Base-by-base conservation (phyloP, 2,329 filamentous ascomycete genomes). In the Magnaporthiopsis rhizophila region DNA sequence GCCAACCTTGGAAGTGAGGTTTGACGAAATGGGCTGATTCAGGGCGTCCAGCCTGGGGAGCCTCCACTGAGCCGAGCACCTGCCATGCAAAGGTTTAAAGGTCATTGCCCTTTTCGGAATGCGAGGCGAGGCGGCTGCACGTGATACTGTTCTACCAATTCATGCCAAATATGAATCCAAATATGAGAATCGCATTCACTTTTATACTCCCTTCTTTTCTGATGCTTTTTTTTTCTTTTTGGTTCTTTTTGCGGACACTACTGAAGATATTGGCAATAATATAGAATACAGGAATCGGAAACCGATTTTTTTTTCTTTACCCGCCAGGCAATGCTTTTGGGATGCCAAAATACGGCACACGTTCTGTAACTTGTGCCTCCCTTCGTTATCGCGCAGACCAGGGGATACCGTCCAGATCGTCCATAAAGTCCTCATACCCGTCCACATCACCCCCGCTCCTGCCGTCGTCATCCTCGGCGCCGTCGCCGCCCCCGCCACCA, bases 341-440 rank as follows among this genome's bases (percentile, higher is more conserved):
- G 18, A 53, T 21, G 56, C 28, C 56, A 28, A 26, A 58, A 58
- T 58, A n/a, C 9, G 56, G n/a, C 24, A 7, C 9, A 28, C 57
- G 13, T 15, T 15, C 28, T 28, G 57, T 6, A 3, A 24, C 24
- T 8, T 15, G 26, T 3, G 11, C 24, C 12, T 32, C 45, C 45
- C n/a, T 24, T 24, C 58, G 13, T 64, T 66, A 69, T 68, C 74
- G 72, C 24, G 70, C 72, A 50, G 73, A 68, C 72, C 81, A 83
- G 8, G 80, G 79, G 66, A 85, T 83, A 12, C 82, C 82, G 66
- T 85, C 83, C 66, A 85, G 70, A 66, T 84, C 82, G 67, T 85
- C 82, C 68, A 85, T 75, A 69, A 81, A 83, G 68, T 83, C 82
- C 69, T 85, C 82, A 64, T 81, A 81, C 32, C 78, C 79, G 64